Base-by-base conservation (phyloP, 2,329 filamentous ascomycete genomes). In the Polytolypa hystricis region DNA sequence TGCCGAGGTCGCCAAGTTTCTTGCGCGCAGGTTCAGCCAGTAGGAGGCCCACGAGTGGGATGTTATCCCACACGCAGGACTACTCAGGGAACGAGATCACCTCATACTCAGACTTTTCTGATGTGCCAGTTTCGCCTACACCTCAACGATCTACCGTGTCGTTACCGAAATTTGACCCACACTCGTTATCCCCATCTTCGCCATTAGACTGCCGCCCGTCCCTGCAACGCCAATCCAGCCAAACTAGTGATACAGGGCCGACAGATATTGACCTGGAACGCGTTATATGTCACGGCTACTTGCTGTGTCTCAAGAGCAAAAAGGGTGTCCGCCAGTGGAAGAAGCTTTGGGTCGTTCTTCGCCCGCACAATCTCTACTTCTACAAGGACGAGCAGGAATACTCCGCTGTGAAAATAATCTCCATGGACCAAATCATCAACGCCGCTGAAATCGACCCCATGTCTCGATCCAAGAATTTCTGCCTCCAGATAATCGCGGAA, bases 341-440 rank as follows among this genome's bases (percentile, higher is more conserved):
- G 67, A 81, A 85, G 49, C 72, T 86, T 41, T 96, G 91, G 91
- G 82, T 81, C 9, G 91, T 96, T 0, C 71, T 98, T 35, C 82
- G 91, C 20, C 81, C 84, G 1, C 79, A 81, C 35, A 86, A 83
- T 44, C 67, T 98, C 20, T 82, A 85, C 11, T 73, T 96, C 17
- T 98, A 98, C 69, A 95, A 95, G 60, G 81, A 93, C 53, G 84
- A 93, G 38, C 67, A 74, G 45, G 91, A 98, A 62, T 96, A 96
- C 58, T 80, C 82, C 9, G 84, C 87, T 1, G 71, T 82, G 43
- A 79, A 86, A 48, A 82, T 98, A 48, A 67, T 95, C 21, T 77
- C 82, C 3, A 75, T 96, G 49, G 68, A 75, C 6, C 77, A 71
- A 37, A 79, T 98, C 36, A 81, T 96, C 50, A 84, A 93, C 48